These are phyloP conservation scores for Lachnellula subtilissima DNA, from an alignment of 2,329 filamentous ascomycete species.

Conservation along the genomic window DNA sequence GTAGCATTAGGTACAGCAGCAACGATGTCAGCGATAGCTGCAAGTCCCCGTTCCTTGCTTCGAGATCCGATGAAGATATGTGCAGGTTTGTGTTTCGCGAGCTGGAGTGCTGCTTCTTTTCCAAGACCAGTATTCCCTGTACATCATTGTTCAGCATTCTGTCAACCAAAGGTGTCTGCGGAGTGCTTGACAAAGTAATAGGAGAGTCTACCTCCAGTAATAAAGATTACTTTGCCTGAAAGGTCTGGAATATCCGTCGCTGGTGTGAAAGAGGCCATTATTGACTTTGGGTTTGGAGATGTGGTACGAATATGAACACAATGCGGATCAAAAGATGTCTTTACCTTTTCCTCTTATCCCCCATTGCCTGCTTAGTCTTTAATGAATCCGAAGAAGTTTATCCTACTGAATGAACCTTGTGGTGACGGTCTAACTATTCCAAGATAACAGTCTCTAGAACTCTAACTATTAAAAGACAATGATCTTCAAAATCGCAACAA, in stretches of 20 bases:
- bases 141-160: not conserved
- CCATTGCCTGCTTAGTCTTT: not conserved
- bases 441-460: not conserved
- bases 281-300: not conserved
- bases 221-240: conserved; percentile 38
- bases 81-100: conserved; percentile 37
- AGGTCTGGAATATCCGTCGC: conserved; percentile 34
- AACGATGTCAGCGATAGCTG: conserved; percentile 11
- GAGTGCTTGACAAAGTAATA: not conserved
- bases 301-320: not conserved
- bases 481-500: not conserved
- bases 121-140: conserved; percentile 46
- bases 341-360: not conserved
- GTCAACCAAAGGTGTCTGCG: not conserved
- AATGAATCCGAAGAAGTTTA: too few relatives aligned
- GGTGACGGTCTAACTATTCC: not conserved
- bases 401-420: too few relatives aligned
- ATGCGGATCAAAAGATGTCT: not conserved
- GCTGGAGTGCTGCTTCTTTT: conserved; percentile 34
- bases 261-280: not conserved
- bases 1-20: conserved; percentile 3
- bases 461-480: not conserved
- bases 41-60: conserved; percentile 33
- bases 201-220: conserved; percentile 36
- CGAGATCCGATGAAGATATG: conserved; percentile 37